Evolutionary conservation across 2,329 filamentous ascomycete species (phyloP).

Genomic region (Aspergillus pseudoterreus): DNA sequence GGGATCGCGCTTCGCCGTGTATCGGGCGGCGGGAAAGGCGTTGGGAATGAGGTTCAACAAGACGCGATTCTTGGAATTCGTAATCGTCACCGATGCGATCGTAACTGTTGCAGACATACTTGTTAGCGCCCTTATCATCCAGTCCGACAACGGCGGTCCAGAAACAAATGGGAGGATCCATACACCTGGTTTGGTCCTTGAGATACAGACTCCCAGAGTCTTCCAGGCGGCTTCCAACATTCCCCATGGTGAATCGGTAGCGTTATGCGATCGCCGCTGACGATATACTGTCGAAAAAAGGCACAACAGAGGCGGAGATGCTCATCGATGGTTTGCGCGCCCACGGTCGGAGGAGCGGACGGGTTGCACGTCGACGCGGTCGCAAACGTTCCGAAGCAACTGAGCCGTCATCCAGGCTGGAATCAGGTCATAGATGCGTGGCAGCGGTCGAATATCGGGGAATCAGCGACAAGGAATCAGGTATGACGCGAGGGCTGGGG

Average conservation of each 20-base stretch:
- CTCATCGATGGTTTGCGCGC: slow-evolving; percentile 31
- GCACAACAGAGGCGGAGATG: slow-evolving; percentile 24
- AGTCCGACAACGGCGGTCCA: not conserved
- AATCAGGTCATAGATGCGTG: slow-evolving; percentile 3
- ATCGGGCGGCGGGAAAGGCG: slow-evolving; percentile 76
- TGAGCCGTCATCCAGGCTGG: slow-evolving; percentile 24
- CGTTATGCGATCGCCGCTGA: slow-evolving; percentile 25
- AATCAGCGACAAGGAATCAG: no score
- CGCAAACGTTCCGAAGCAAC: slow-evolving; percentile 10
- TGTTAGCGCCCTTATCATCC: slow-evolving; percentile 1
- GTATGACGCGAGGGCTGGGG: not conserved
- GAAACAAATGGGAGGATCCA: slow-evolving; percentile 19
- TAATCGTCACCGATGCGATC: slow-evolving; percentile 77
- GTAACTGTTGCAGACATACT: slow-evolving; percentile 58
- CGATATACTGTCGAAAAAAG: slow-evolving; percentile 22
- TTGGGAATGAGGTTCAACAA: slow-evolving; percentile 79
- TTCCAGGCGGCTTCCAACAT: slow-evolving; percentile 82
- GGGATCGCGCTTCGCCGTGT: slow-evolving; percentile 66
- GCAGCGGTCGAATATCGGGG: not conserved
- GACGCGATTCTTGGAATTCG: slow-evolving; percentile 72
- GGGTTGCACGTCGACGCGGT: slow-evolving; percentile 1
- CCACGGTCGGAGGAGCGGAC: slow-evolving; percentile 20
- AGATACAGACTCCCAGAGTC: slow-evolving; percentile 75
- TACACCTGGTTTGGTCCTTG: slow-evolving; percentile 89
- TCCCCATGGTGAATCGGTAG: slow-evolving; percentile 68